These are phyloP conservation scores for Intubia oerlemansii DNA, from an alignment of 2,329 filamentous ascomycete species.

Conservation along the genomic window DNA sequence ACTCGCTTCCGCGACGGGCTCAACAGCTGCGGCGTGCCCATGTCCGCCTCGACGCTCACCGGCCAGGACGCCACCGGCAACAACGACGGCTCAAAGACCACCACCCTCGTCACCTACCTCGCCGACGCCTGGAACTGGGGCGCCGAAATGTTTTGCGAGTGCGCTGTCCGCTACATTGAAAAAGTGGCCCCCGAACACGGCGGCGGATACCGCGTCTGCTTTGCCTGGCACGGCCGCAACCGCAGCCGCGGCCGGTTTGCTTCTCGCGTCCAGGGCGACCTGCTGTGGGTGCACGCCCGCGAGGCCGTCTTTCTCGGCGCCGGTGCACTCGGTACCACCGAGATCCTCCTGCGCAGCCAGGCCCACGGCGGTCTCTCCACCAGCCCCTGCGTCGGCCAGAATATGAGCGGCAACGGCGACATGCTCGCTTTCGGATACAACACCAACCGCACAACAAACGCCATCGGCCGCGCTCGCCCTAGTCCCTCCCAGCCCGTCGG, in stretches of 20 bases:
- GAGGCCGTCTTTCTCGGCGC: conserved; percentile 46
- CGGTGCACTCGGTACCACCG: conserved; percentile 41
- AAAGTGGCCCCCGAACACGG: conserved; percentile 23
- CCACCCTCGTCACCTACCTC: conserved; percentile 43
- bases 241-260: conserved; percentile 27
- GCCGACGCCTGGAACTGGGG: conserved; percentile 54
- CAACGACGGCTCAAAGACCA: conserved; percentile 48
- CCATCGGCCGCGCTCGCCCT: conserved; percentile 28
- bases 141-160: conserved; percentile 48
- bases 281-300: conserved; percentile 47
- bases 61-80: conserved; percentile 42
- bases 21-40: conserved; percentile 42
- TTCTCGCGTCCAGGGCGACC: conserved; percentile 28
- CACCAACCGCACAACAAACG: conserved; percentile 32
- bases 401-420: conserved; percentile 46
- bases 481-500: conserved; percentile 30
- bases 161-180: conserved; percentile 41
- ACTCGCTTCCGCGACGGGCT: conserved; percentile 38
- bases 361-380: conserved; percentile 35
- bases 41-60: conserved; percentile 35
- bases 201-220: conserved; percentile 42
- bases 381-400: conserved; percentile 33
- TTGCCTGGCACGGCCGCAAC: conserved; percentile 39
- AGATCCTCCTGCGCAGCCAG: conserved; percentile 40
- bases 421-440: conserved; percentile 45